phyloP scores from a whole-genome alignment of 2,329 filamentous ascomycete species.

The Zymoseptoria tritici region DNA sequence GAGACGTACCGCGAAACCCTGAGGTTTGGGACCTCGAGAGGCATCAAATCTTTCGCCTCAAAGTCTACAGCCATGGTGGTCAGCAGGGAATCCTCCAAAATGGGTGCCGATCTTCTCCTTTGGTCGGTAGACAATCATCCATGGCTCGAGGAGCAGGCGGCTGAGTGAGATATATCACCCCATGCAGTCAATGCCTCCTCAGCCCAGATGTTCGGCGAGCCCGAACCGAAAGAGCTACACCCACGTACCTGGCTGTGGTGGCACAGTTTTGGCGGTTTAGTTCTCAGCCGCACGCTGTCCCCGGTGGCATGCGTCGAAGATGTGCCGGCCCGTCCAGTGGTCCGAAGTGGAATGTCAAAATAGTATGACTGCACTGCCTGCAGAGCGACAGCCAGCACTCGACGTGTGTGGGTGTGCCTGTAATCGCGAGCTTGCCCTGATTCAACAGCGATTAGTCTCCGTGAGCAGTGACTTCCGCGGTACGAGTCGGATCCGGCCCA shows the following conservation, averaged over 20 bases:
- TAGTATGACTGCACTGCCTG: not conserved
- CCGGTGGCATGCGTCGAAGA: not conserved
- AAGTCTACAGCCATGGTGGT: constrained; percentile 18
- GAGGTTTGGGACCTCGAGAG: constrained; percentile 52
- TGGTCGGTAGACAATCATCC: not conserved
- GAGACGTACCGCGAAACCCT: constrained; percentile 68
- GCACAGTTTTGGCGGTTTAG: not conserved
- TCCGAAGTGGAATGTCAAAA: not conserved
- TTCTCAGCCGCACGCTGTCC: not conserved
- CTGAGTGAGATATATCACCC: not conserved
- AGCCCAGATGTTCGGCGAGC: not conserved
- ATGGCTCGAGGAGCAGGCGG: not conserved
- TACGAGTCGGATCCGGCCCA: not conserved
- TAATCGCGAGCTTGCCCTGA: not conserved
- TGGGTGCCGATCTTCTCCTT: not conserved
- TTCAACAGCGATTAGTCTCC: not conserved
- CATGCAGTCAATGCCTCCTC: not conserved
- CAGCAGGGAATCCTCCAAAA: not conserved
- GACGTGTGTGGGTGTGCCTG: not conserved
- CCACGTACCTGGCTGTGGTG: not conserved
- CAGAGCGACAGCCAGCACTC: too few relatives aligned
- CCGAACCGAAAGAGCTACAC: not conserved
- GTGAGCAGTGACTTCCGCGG: not conserved
- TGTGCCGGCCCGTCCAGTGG: not conserved
- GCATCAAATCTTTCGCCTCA: constrained; percentile 32